Evolutionary conservation across 495 filamentous ascomycete genomes (phyloP).

Genomic region (Xylaria nigripes): DNA sequence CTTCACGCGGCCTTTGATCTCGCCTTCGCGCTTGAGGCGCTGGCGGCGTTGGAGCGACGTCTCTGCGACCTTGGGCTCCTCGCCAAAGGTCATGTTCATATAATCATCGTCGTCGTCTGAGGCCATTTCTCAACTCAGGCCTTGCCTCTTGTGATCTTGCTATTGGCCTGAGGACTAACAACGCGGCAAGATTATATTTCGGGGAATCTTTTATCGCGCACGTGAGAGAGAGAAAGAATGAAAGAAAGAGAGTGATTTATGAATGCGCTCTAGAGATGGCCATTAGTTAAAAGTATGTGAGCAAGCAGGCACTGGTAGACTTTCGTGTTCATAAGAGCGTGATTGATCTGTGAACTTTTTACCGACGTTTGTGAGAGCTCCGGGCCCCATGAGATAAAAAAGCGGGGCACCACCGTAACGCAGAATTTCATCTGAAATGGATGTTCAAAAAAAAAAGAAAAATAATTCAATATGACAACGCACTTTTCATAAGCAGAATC

Average conservation of each 20-base stretch:
- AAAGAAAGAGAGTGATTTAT: too few relatives aligned
- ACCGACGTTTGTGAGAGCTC: too few relatives aligned
- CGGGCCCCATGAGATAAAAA: too few relatives aligned
- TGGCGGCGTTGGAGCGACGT: slow-evolving; percentile 50
- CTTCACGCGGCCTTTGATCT: slow-evolving; percentile 51
- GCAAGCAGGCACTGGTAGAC: too few relatives aligned
- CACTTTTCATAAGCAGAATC: not conserved
- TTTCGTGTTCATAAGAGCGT: too few relatives aligned
- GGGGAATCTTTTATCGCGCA: not conserved
- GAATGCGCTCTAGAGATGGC: too few relatives aligned
- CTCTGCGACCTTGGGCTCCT: slow-evolving; percentile 31
- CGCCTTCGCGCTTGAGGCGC: slow-evolving; percentile 50
- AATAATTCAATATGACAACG: not conserved
- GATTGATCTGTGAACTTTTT: too few relatives aligned
- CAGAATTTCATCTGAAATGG: too few relatives aligned
- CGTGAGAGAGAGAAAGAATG: too few relatives aligned
- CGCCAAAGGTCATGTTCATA: slow-evolving; percentile 54
- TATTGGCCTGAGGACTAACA: too few relatives aligned
- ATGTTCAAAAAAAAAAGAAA: not conserved
- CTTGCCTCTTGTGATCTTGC: not conserved
- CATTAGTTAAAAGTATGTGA: too few relatives aligned
- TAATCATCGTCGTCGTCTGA: slow-evolving; percentile 51
- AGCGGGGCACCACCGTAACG: too few relatives aligned
- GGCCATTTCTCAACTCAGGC: not conserved
- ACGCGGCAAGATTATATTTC: not conserved